Conservation (phyloP, 2,329 filamentous ascomycete genomes). For the Colletotrichum sansevieriae region DNA sequence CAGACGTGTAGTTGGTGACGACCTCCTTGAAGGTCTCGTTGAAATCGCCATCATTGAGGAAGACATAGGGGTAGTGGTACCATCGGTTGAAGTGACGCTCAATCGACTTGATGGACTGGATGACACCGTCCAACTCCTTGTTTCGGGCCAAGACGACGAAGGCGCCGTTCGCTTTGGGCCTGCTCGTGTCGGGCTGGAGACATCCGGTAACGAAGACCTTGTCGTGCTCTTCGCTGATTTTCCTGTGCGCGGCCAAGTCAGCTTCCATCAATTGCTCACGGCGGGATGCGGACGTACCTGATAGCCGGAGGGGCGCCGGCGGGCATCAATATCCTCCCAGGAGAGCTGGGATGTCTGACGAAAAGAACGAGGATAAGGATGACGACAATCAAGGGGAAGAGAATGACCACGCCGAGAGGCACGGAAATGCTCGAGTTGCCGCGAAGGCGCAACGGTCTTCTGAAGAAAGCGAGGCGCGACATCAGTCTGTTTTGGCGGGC, state of each 20-base stretch:
- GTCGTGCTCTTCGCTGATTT: constrained; percentile 97
- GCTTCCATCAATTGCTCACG: background rate
- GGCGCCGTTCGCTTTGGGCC: constrained; percentile 89
- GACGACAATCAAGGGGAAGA: constrained; percentile 93
- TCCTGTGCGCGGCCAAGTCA: constrained; percentile 64
- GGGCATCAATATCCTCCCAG: constrained; percentile 87
- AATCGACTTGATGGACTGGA: constrained; percentile 97
- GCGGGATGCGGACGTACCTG: constrained; percentile 69
- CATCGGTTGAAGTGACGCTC: constrained; percentile 99
- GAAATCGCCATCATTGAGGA: constrained; percentile 97
- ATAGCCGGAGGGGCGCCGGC: constrained; percentile 90
- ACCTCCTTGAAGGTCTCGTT: constrained; percentile 93
- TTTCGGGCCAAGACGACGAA: constrained; percentile 97
- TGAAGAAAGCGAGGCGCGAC: constrained; percentile 81
- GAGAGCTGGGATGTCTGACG: constrained; percentile 85
- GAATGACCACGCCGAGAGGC: constrained; percentile 89
- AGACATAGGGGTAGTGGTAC: constrained; percentile 99
- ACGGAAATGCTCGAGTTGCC: constrained; percentile 94
- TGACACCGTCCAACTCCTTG: constrained; percentile 94
- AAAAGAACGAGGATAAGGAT: constrained; percentile 92
- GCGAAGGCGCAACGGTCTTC: constrained; percentile 86
- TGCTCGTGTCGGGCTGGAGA: constrained; percentile 81
- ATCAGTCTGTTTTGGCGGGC: constrained; percentile 56
- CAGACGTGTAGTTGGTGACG: constrained; percentile 90
- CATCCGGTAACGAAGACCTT: constrained; percentile 96